Evolutionary conservation across 202 grass and related monocot species (phyloP).

Genomic region (Saccharum hybrid): DNA sequence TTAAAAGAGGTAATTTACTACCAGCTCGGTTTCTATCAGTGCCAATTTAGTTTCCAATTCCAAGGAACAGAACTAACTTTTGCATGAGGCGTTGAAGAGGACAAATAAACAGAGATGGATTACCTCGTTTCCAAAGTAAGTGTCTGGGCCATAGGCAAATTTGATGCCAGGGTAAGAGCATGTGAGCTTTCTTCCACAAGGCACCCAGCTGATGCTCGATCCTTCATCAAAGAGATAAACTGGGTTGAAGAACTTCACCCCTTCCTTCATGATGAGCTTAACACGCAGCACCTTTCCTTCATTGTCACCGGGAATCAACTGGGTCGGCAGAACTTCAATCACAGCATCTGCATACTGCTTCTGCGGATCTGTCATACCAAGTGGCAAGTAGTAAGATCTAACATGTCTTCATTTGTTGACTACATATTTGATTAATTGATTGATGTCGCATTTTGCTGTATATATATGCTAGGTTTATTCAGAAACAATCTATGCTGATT

Average conservation of each 20-base stretch:
- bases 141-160: constrained; percentile 83
- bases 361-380: constrained; percentile 76
- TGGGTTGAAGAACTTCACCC: constrained; percentile 68
- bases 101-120: constrained; percentile 26
- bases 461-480: background rate
- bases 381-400: constrained; percentile 15
- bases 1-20: constrained; percentile 18
- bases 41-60: constrained; percentile 12
- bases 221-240: constrained; percentile 98
- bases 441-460: background rate
- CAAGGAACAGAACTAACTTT: constrained; percentile 16
- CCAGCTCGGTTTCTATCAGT: background rate
- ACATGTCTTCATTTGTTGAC: constrained; percentile 15
- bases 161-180: constrained; percentile 99
- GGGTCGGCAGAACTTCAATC: constrained; percentile 92
- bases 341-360: constrained; percentile 93
- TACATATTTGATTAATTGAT: constrained; percentile 27
- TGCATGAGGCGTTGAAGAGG: background rate
- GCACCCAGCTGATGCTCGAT: constrained; percentile 88
- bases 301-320: constrained; percentile 86
- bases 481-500: background rate
- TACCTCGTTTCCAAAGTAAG: constrained; percentile 90
- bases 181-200: constrained; percentile 92
- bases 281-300: constrained; percentile 92
- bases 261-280: constrained; percentile 92